Evolutionary conservation across 2,329 filamentous ascomycete genomes (phyloP), one percentile per base, ranked within the genome.

Genomic region (Cryphonectria carpinicola): DNA sequence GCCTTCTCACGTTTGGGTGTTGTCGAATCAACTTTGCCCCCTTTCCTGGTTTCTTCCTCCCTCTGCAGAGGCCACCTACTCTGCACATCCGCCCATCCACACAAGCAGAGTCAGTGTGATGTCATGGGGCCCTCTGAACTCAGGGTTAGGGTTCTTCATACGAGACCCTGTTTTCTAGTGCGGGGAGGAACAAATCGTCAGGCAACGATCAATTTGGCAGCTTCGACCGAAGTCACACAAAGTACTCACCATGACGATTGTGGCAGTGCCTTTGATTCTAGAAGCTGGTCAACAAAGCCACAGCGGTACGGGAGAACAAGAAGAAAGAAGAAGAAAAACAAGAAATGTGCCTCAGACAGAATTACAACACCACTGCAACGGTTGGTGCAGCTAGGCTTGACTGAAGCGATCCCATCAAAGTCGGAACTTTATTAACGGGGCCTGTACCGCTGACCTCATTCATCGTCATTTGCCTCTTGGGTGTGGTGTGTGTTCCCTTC

Each of bases 401-500:
- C 10, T 32, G 39, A 54, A 66, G 46, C 32, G 49, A n/a, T 58
- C 41, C 49, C 65, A 43, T 28, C 66, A 17, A 10, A 32, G 43
- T 32, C 14, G 25, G 25, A 64, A 25, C 8, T 11, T 25, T 64
- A 28, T 46, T 32, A 37, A 68, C 32, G 43, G 43, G 39, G 19
- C 62, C 25, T 25, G 64, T 58, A 32, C 25, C 46, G 49, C 32
- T 56, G 60, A 58, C 32, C 43, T 68, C 67, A 68, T 68, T 39
- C 60, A 7, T 56, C 67, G 67, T 68, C 60, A 63, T 63, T 37
- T 32, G 28, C 46, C 52, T 35, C 14, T n/a, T 56, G 10, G 37
- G 1, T 3, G 3, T 17, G 39, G 10, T 41, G 43, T 49, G 46
- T 49, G 46, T n/a, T 49, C 6, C 7, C 22, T 7, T n/a, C 22